Conservation (phyloP, 345 rosid genomes). For the Geranium brycei region DNA sequence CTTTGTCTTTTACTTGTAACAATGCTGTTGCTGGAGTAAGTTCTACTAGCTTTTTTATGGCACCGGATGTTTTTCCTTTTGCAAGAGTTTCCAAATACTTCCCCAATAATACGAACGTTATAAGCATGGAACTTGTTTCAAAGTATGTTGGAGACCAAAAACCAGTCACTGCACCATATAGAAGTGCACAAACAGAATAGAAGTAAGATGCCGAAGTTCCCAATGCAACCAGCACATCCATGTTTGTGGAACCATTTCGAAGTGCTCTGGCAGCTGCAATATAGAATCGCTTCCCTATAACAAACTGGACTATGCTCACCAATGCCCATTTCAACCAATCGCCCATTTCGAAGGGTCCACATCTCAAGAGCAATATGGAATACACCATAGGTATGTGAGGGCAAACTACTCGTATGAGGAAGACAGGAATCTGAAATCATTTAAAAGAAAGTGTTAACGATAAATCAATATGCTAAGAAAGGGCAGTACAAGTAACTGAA, state of each 20-base stretch:
- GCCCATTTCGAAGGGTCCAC: conserved; percentile 90
- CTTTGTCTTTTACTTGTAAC: conserved; percentile 70
- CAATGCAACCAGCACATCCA: conserved; percentile 96
- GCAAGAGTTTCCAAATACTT: conserved; percentile 95
- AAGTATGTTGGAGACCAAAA: conserved; percentile 95
- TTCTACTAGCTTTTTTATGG: conserved; percentile 94
- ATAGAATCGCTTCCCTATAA: conserved; percentile 90
- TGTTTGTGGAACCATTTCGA: conserved; percentile 94
- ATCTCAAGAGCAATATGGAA: conserved; percentile 64
- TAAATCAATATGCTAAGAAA: conserved; percentile 8
- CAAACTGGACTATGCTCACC: conserved; percentile 86
- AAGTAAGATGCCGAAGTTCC: conserved; percentile 94
- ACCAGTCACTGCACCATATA: conserved; percentile 93
- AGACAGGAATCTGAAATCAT: conserved; percentile 72
- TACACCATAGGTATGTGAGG: conserved; percentile 70
- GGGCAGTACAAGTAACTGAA: neutral
- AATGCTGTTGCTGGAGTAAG: conserved; percentile 94
- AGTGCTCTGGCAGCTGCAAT: conserved; percentile 96
- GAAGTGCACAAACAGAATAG: conserved; percentile 87
- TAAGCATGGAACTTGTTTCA: conserved; percentile 96
- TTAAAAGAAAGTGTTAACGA: conserved; percentile 1
- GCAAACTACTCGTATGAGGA: conserved; percentile 80
- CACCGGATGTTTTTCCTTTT: conserved; percentile 96
- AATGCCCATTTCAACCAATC: conserved; percentile 98
- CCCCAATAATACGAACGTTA: conserved; percentile 91